These are phyloP conservation scores for Neophaeococcomyces aloes DNA, from an alignment of 2,329 filamentous ascomycete genomes.

Conservation along the genomic window DNA sequence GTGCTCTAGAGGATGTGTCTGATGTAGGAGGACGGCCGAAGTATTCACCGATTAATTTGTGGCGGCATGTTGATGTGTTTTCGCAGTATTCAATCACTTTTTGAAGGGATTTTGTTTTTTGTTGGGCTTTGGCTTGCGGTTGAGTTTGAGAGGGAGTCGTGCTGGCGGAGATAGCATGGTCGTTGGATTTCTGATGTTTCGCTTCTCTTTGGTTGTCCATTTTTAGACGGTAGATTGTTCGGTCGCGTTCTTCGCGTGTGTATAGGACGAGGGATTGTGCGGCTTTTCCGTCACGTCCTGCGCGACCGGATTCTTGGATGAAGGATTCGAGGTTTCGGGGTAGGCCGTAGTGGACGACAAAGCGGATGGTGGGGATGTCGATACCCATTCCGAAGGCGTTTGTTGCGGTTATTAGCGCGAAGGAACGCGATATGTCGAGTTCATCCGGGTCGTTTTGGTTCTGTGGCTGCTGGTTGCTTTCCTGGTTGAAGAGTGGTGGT, in stretches of 20 bases:
- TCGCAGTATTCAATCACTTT: conserved; percentile 75
- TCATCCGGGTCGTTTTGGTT: conserved; percentile 16
- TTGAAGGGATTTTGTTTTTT: conserved; percentile 53
- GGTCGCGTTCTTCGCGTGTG: conserved; percentile 72
- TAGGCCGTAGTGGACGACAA: conserved; percentile 88
- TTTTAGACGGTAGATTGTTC: conserved; percentile 48
- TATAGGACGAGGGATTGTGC: conserved; percentile 86
- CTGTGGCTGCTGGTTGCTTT: neutral
- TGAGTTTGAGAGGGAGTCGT: conserved; percentile 18
- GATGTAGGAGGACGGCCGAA: too few species aligned
- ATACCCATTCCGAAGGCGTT: conserved; percentile 98
- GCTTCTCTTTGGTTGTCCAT: conserved; percentile 33
- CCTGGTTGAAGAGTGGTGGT: conserved; percentile 5
- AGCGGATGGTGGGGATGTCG: conserved; percentile 87
- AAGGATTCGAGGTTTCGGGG: conserved; percentile 93
- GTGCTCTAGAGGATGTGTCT: too few species aligned
- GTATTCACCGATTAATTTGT: conserved; percentile 63
- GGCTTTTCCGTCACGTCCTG: conserved; percentile 79
- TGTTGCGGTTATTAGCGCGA: conserved; percentile 87
- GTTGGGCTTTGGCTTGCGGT: conserved; percentile 33
- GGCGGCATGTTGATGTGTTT: conserved; percentile 59
- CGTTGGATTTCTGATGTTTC: conserved; percentile 31
- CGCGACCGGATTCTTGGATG: conserved; percentile 89
- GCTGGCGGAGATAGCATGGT: conserved; percentile 18
- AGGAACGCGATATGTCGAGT: conserved; percentile 43